Conservation (phyloP, 768 basidiomycete species). For the Fibroporia radiculosa region DNA sequence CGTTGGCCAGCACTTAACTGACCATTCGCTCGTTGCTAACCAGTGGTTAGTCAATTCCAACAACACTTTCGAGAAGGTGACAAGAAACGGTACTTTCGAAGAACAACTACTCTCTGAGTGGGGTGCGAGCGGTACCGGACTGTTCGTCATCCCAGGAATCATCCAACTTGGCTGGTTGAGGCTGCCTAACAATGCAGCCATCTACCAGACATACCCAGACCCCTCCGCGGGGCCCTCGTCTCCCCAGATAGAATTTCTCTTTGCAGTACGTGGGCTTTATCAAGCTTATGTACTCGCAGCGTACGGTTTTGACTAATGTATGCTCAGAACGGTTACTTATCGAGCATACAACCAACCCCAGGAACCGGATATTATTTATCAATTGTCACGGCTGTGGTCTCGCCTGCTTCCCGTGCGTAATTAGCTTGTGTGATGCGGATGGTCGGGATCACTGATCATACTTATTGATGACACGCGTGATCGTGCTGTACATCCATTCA, state of each 20-base stretch:
- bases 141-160: conserved; percentile 1
- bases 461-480: not conserved
- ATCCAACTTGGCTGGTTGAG: conserved; percentile 9
- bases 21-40: conserved; percentile 18
- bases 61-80: conserved; percentile 8
- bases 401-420: conserved; percentile 17
- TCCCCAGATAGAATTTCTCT: conserved; percentile 9
- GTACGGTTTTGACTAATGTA: not conserved
- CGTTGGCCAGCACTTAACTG: conserved; percentile 23
- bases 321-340: conserved; percentile 4
- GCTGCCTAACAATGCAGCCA: conserved; percentile 2
- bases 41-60: conserved; percentile 9
- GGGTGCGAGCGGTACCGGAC: conserved; percentile 8
- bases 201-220: conserved; percentile 3
- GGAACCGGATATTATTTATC: conserved; percentile 15
- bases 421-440: no score
- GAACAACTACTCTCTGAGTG: conserved; percentile 8
- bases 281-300: no score
- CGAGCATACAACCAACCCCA: conserved; percentile 6
- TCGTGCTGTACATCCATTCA: conserved; percentile 1
- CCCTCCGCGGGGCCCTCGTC: conserved; percentile 11
- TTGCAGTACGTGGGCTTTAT: not conserved
- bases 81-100: conserved; percentile 8
- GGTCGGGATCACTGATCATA: not conserved
- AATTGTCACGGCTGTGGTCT: conserved; percentile 9